Evolutionary conservation across 345 rosid species (phyloP).

Genomic region (Cardiospermum halicacabum): DNA sequence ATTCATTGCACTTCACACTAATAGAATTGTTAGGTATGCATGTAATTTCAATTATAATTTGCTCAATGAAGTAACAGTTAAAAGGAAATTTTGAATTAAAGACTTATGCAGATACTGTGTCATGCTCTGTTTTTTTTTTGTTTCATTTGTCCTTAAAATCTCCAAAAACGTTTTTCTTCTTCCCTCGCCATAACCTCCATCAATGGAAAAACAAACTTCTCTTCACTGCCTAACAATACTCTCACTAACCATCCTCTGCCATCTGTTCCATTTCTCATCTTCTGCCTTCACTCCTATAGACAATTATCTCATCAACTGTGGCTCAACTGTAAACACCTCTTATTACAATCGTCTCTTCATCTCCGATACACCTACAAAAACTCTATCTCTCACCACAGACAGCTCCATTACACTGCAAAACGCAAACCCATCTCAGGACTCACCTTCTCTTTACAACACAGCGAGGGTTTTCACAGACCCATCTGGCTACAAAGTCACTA

Average conservation of each 20-base stretch:
- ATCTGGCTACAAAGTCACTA: constrained; percentile 42
- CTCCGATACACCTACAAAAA: constrained; percentile 51
- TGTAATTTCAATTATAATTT: too few species aligned
- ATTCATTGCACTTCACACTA: too few species aligned
- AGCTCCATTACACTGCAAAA: constrained; percentile 43
- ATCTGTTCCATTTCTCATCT: constrained; percentile 22
- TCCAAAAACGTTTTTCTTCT: too few species aligned
- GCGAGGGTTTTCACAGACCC: constrained; percentile 55
- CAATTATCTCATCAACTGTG: constrained; percentile 78
- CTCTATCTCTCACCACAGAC: constrained; percentile 34
- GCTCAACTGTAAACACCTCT: constrained; percentile 51
- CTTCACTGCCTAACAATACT: constrained; percentile 19
- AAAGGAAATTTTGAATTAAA: too few species aligned
- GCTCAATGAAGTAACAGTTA: too few species aligned
- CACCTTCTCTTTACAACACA: constrained; percentile 51
- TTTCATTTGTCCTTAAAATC: too few species aligned
- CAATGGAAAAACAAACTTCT: constrained; percentile 26
- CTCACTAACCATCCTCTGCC: constrained; percentile 21
- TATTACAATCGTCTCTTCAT: constrained; percentile 53
- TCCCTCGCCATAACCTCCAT: constrained; percentile 9
- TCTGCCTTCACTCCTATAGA: constrained; percentile 58
- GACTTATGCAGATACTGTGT: too few species aligned
- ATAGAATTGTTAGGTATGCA: too few species aligned
- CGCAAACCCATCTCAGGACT: constrained; percentile 49
- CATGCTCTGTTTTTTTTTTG: too few species aligned